A percentile compares a stretch with the other conserved stretches of the same genome.
phyloP scores from a whole-genome alignment of 306 rosid species.

The Comarum palustre region DNA sequence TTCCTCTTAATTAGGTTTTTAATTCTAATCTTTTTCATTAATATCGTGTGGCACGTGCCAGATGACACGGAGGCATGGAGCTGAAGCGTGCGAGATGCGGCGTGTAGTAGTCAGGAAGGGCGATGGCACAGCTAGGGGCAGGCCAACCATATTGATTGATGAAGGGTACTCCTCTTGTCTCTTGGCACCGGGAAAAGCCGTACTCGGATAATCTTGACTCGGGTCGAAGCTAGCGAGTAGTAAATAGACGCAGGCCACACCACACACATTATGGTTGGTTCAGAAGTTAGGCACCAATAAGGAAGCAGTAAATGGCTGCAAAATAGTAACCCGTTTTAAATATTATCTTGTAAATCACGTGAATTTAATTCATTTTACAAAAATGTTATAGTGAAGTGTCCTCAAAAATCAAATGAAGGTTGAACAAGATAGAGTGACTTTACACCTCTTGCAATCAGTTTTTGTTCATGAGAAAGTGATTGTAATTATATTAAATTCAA shows the following conservation, averaged over 20 bases:
- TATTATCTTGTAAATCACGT: neutral
- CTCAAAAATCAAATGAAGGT: neutral
- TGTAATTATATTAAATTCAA: neutral
- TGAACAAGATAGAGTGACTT: no score
- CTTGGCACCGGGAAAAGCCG: slow-evolving; percentile 1
- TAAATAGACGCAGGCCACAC: neutral
- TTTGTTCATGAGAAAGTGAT: neutral
- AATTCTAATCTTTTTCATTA: no score
- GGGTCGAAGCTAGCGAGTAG: no score
- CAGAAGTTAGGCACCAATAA: neutral
- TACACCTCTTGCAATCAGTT: neutral
- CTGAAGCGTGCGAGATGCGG: neutral
- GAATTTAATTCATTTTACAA: neutral
- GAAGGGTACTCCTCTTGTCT: neutral
- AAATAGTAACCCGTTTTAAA: neutral
- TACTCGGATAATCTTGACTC: neutral
- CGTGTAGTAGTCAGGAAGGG: neutral
- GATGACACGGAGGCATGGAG: neutral
- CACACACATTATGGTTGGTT: neutral
- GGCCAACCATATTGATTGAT: neutral
- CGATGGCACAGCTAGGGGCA: neutral
- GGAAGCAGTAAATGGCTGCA: neutral
- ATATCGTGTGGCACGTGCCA: no score
- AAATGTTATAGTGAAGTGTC: neutral
- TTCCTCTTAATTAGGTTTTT: no score